Evolutionary conservation across 352 stramenopile genomes (phyloP), one percentile per base, ranked within the genome.

Genomic region (Pythium apleroticum): DNA sequence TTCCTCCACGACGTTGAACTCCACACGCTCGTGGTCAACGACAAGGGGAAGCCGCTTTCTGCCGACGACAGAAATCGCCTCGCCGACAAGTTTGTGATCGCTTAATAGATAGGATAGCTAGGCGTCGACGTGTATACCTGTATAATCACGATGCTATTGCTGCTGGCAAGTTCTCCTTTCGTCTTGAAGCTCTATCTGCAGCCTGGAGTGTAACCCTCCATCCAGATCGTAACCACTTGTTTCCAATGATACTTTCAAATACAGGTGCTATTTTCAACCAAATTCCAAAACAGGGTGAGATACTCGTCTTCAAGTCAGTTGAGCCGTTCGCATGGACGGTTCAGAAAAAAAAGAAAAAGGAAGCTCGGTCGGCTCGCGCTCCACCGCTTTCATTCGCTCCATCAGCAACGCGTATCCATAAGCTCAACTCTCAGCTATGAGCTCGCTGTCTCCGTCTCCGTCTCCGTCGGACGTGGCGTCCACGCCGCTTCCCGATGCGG

Each of bases 11-110:
- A 80, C 30, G 31, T 83, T 1, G 49, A 78, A 41, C 43, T 89
- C 25, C 74, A 91, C 61, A 78, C 71, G 65, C 80, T 86, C 57
- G 68, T 90, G 49, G 55, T 90, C 19, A 68, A 77, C 57, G 77
- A 88, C 25, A 75, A 76, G 9, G 45, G 53, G 49, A 77, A 55
- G 9, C 50, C 55, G 11, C 28, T 83, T 9, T 71, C 69, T 0
- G 66, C 75, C 22, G 69, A 79, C 5, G 75, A 85, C 25, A 64
- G 73, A 10, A 63, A 58, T 39, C 66, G 60, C 24, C 72, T 91
- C 25, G 53, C 71, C 9, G 20, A 67, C 30, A 49, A 46, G 12
- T 89, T 81, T 41, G 39, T 35, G 5, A 19, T 71, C n/a, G 10
- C 41, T 35, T 17, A 69, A 49, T 61, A 56, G 28, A 43, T 24